Percentiles rank a stretch among this genome's conserved stretches.
Conservation (phyloP, 2,329 filamentous ascomycete genomes). For the Juglanconis sp. region DNA sequence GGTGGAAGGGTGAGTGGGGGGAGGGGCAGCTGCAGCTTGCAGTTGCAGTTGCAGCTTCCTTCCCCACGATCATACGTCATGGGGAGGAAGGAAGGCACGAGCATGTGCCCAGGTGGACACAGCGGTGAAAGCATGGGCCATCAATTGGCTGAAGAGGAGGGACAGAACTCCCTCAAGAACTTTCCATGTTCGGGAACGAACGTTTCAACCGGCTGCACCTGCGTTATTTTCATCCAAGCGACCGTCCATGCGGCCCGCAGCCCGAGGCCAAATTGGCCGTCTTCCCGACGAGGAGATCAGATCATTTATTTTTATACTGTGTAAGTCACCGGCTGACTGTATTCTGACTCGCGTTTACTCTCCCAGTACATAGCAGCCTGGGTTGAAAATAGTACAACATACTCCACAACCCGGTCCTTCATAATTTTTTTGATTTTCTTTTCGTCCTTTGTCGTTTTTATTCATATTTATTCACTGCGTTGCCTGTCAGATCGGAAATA, state of each 20-base stretch:
- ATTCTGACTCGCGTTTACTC: no score
- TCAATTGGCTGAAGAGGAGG: conserved; percentile 3
- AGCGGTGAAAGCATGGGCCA: neutral
- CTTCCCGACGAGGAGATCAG: no score
- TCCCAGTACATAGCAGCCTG: neutral
- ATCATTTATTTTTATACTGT: no score
- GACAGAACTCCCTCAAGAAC: neutral
- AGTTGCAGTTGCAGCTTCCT: neutral
- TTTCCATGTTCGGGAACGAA: neutral
- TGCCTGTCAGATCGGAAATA: no score
- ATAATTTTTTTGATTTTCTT: no score
- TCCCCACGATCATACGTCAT: neutral
- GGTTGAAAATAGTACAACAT: neutral
- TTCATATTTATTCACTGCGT: no score
- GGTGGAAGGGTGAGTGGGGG: neutral
- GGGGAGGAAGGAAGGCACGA: neutral
- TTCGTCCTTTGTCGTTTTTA: no score
- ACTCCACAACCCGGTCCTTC: no score
- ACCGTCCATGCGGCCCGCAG: neutral
- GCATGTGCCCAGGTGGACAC: neutral
- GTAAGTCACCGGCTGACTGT: no score
- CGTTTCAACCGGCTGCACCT: neutral
- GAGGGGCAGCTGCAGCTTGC: conserved; percentile 10
- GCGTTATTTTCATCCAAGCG: neutral
- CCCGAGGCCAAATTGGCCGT: neutral